Evolutionary conservation across 495 filamentous ascomycete genomes (phyloP), one percentile per base, ranked within the genome.

Genomic region (Penicillium simplicissimum): DNA sequence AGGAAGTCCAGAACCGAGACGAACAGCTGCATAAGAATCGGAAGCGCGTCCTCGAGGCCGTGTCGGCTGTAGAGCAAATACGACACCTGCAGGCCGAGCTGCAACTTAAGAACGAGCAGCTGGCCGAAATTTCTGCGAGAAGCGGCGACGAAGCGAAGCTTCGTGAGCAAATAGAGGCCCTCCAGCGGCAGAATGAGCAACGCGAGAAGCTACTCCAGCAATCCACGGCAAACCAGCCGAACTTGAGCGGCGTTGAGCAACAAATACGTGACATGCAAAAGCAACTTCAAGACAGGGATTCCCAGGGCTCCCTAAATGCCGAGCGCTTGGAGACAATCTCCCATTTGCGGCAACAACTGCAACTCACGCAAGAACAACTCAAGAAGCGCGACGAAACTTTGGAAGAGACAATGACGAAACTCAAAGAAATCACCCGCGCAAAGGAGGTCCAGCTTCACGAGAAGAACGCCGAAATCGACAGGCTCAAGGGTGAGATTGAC

Each of bases 401-500:
- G 8, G 76, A 78, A 17, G 76, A 80, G 35, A 76, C 75, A 10
- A 64, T 74, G 19, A 52, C 64, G 3, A 79, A 71, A 47, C 60
- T 80, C 43, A 71, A 68, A 57, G 76, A 79, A 52, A 60, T 75
- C 11, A 77, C 75, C 1, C 57, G 64, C 8, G 59, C 63, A 10
- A 78, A 71, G 55, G 77, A 80, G 31, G 54, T 59, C 15, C 76
- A 76, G 43, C 65, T 79, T 11, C 72, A 65, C 2, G 73, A 79
- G 55, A 80, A 77, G 36, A 74, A 77, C 42, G 53, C 68, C 0
- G 73, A 75, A 49, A 77, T 79, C 49, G 79, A 80, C 17, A 64
- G 63, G 11, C 68, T 93, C 31, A 72, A 73, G 33, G 63, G 64
- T 1, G 71, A 78, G 49, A 67, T 74, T 37, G 70, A 74, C n/a